A percentile compares a stretch with the other conserved stretches of the same genome.
Conservation (phyloP, 2,329 filamentous ascomycete genomes). For the Colletotrichum cereale region DNA sequence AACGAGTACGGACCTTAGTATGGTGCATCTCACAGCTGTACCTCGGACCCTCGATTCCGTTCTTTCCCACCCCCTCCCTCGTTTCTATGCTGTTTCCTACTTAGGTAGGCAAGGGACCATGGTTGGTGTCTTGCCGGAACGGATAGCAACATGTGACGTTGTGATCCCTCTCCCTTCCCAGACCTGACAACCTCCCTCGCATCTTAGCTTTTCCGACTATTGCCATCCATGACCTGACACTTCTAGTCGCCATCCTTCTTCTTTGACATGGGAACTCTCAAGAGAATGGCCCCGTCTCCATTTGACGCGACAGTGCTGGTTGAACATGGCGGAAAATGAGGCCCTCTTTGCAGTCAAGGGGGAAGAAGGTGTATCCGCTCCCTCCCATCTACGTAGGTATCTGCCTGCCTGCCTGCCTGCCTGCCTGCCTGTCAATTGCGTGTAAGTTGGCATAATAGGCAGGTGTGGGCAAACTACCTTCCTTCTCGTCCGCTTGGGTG, state of each 20-base stretch:
- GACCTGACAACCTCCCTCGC: background rate
- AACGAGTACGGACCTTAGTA: background rate
- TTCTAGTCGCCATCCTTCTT: background rate
- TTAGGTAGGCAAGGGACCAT: conserved; percentile 4
- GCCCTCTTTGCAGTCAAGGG: background rate
- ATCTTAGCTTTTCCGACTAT: background rate
- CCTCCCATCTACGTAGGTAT: background rate
- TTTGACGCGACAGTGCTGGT: background rate
- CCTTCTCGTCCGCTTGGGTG: conserved; percentile 25
- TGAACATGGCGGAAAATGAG: background rate
- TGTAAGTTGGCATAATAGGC: conserved; percentile 3
- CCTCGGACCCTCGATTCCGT: background rate
- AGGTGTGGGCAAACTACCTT: conserved; percentile 1
- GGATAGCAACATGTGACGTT: background rate
- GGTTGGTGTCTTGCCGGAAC: background rate
- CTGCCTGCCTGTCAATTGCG: background rate
- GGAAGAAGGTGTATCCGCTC: background rate
- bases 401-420: background rate
- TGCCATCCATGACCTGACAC: background rate
- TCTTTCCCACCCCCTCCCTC: background rate
- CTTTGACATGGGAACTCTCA: background rate
- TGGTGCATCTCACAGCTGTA: background rate
- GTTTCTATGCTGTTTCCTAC: background rate
- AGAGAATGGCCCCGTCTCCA: background rate
- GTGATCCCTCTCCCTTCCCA: background rate